Evolutionary conservation across 345 rosid species (phyloP).

Genomic region (Moringa oleifera): DNA sequence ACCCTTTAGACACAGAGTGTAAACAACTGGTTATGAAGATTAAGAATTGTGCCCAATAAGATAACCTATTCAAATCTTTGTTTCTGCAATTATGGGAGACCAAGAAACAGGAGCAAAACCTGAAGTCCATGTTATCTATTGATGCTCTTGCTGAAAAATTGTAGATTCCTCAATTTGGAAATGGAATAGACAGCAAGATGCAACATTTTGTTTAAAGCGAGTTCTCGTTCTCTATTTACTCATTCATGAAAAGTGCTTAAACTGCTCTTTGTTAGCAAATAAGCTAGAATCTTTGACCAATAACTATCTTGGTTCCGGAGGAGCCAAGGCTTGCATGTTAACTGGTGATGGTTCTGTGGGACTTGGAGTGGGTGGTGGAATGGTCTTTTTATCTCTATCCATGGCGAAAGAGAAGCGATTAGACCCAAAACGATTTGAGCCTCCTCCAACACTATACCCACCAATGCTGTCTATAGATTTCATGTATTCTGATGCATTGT

Average conservation of each 20-base stretch:
- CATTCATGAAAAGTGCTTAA: no score
- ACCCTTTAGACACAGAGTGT: no score
- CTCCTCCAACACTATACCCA: conserved; percentile 39
- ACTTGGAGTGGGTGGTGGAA: conserved; percentile 29
- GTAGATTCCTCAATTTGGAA: no score
- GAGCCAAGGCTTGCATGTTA: conserved; percentile 37
- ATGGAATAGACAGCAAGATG: background rate
- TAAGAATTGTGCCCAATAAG: no score
- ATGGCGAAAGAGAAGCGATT: conserved; percentile 39
- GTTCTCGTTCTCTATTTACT: background rate
- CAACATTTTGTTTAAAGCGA: background rate
- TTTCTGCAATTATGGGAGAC: background rate
- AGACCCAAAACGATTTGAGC: no score
- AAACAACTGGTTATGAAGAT: no score
- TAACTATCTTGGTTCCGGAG: conserved; percentile 46
- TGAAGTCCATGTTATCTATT: background rate
- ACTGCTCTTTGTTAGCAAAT: conserved; percentile 12
- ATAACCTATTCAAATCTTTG: background rate
- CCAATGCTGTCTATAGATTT: conserved; percentile 59
- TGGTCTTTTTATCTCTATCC: conserved; percentile 30
- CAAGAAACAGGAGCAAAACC: background rate
- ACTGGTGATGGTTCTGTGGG: conserved; percentile 37
- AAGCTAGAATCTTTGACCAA: conserved; percentile 3
- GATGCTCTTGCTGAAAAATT: no score
- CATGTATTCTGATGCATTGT: conserved; percentile 77